phyloP scores from a whole-genome alignment of 2,329 filamentous ascomycete species.

The Venturia carpophila region DNA sequence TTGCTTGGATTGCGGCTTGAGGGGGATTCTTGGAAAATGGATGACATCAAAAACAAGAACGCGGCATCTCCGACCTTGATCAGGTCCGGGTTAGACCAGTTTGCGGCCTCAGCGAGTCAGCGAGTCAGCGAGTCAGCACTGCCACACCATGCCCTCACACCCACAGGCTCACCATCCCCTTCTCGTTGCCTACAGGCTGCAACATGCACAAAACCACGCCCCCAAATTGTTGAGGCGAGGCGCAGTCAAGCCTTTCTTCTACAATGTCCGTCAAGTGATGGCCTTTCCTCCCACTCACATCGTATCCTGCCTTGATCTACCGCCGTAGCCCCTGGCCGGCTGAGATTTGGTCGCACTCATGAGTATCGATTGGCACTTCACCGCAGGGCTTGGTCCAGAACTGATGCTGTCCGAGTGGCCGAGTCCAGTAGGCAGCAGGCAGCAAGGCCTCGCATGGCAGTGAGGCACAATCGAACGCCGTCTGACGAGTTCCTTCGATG shows the following conservation, averaged over 20 bases:
- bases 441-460: not conserved
- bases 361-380: not conserved
- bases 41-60: not conserved
- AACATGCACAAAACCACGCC: not conserved
- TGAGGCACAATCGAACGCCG: not conserved
- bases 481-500: conserved; percentile 2
- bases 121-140: not conserved
- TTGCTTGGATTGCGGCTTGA: not conserved
- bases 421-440: conserved; percentile 1
- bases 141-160: too few species aligned
- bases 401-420: not conserved
- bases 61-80: not conserved
- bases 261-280: not conserved
- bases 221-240: conserved; percentile 1
- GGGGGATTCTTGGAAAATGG: not conserved
- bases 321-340: not conserved
- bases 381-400: not conserved
- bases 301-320: not conserved
- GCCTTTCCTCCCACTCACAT: not conserved
- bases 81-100: not conserved
- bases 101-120: not conserved
- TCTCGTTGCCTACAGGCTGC: not conserved
- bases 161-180: not conserved
- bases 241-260: not conserved
- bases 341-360: not conserved